These are phyloP conservation scores for Noccaea caerulescens DNA, from an alignment of 345 rosid genomes.

Conservation along the genomic window DNA sequence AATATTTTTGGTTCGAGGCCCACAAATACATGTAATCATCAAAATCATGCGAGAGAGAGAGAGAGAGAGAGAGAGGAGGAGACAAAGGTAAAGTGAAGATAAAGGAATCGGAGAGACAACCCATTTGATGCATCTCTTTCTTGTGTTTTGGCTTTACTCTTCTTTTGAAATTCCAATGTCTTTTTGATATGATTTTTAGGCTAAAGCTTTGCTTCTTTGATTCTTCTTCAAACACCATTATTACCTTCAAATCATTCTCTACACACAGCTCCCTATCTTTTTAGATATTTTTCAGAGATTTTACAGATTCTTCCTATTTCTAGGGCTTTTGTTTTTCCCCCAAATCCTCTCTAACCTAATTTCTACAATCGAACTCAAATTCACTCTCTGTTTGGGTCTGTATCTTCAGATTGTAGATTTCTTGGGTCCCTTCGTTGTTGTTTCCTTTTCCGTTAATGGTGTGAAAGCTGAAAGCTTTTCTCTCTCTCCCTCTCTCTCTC, in stretches of 20 bases:
- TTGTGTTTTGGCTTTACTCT: constrained; percentile 32
- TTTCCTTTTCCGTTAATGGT: constrained; percentile 42
- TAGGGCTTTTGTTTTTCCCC: constrained; percentile 30
- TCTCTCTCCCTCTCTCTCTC: neutral
- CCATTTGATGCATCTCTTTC: constrained; percentile 42
- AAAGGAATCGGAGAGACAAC: constrained; percentile 43
- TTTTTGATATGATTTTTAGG: constrained; percentile 39
- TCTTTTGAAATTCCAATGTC: constrained; percentile 39
- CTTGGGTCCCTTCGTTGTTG: constrained; percentile 17
- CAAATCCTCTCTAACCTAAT: neutral
- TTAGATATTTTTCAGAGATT: constrained; percentile 31
- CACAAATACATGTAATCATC: constrained; percentile 50
- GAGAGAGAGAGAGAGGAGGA: constrained; percentile 40
- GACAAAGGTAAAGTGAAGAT: constrained; percentile 51
- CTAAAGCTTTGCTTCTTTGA: constrained; percentile 53
- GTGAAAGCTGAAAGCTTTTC: constrained; percentile 37
- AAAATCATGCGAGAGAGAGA: constrained; percentile 48
- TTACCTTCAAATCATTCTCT: constrained; percentile 54
- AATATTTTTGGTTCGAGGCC: constrained; percentile 42
- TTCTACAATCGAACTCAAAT: constrained; percentile 8
- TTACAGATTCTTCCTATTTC: constrained; percentile 39
- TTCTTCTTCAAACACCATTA: constrained; percentile 60
- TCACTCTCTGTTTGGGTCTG: constrained; percentile 15
- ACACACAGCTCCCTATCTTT: constrained; percentile 25
- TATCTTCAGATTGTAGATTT: constrained; percentile 16